Evolutionary conservation across 176 grass and related monocot species (phyloP), one percentile per base, ranked within the genome.

Genomic region (Avena eriantha): DNA sequence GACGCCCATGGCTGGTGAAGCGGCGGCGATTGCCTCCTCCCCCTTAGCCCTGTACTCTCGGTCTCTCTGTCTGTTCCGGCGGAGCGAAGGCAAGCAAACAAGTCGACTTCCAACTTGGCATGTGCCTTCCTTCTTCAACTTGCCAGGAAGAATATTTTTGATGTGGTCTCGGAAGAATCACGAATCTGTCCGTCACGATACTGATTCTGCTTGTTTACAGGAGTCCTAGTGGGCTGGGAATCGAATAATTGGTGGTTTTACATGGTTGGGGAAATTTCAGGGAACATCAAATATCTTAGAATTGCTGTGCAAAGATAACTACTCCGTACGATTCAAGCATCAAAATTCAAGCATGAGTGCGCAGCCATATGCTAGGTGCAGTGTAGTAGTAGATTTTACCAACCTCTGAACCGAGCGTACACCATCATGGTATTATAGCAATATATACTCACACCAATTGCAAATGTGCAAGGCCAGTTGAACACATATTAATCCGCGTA

Each of bases 1-100:
- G 16, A 94, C 90, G 31, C 91, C 89, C 97, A 99, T 99, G 77
- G 50, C 43, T 75, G 1, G n/a, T 13, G 63, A 17, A 3, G 3
- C 46, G 46, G 10, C 49, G 17, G 33, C 29, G 34, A 13, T 12
- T 57, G n/a, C 16, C 61, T 79, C n/a, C 57, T 58, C 7, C 31
- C 14, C 73, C 39, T 60, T 67, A 23, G 68, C 67, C 56, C 69
- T 15, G 24, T 11, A 73, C 26, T 78, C 26, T 72, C 26, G 17
- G 8, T 21, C 12, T 88, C 64, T 57, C 60, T 66, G 65, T 75
- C 61, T n/a, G 76, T 70, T 55, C 59, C 13, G 66, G 41, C 47
- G 7, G 69, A 58, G 79, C 55, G 77, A 71, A 10, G 39, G 36
- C 36, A 39, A 39, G 36, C 36, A 39, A 57, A 79, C 34, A 67